Conservation (phyloP, 768 basidiomycete species). For the Kwoniella newhampshirensis region DNA sequence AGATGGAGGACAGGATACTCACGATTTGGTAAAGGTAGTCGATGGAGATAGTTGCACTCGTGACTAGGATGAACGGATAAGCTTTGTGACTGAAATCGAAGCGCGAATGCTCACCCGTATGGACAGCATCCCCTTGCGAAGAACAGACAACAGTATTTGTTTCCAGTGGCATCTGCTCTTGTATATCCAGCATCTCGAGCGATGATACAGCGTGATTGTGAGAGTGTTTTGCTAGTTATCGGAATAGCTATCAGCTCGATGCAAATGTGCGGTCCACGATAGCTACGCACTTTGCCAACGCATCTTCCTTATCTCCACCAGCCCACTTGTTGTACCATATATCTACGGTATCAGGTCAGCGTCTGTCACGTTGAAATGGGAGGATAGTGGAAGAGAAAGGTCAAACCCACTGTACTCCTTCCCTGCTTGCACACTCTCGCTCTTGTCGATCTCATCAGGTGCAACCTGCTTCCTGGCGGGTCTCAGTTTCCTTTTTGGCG, state of each 20-base stretch:
- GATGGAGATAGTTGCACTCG: conserved; percentile 94
- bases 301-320: conserved; percentile 97
- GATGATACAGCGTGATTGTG: conserved; percentile 87
- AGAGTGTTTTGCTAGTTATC: conserved; percentile 75
- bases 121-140: conserved; percentile 96
- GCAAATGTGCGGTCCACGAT: neutral
- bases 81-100: neutral
- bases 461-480: conserved; percentile 94
- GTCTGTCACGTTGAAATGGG: neutral
- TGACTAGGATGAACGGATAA: conserved; percentile 36
- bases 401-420: conserved; percentile 90
- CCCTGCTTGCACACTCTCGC: conserved; percentile 82
- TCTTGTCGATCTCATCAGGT: conserved; percentile 83
- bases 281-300: conserved; percentile 78
- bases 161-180: conserved; percentile 88
- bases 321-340: conserved; percentile 99
- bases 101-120: conserved; percentile 61
- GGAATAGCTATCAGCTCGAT: conserved; percentile 2
- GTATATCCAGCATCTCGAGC: conserved; percentile 87
- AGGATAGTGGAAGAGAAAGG: neutral
- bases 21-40: conserved; percentile 69
- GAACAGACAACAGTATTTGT: conserved; percentile 91
- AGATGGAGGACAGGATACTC: conserved; percentile 11
- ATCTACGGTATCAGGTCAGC: conserved; percentile 56
- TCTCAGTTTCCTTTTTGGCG: conserved; percentile 62